Evolutionary conservation across 441 rosid species (phyloP).

Genomic region (Aquilaria agallochum): DNA sequence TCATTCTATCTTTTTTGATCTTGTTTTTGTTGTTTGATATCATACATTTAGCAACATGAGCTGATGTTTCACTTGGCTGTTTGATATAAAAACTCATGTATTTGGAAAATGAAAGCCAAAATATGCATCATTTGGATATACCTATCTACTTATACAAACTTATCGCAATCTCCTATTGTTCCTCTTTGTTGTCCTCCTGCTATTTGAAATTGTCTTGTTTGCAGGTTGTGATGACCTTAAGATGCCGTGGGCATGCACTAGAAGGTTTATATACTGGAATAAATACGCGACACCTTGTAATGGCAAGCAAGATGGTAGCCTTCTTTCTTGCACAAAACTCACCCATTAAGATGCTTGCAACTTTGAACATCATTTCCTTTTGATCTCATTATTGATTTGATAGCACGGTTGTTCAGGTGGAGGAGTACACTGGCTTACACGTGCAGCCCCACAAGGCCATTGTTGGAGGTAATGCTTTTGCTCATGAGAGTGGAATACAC

Average conservation of each 20-base stretch:
- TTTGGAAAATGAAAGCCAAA: no score
- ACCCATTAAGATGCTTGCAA: neutral
- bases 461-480: slow-evolving; percentile 93
- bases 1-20: no score
- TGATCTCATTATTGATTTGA: slow-evolving; percentile 9
- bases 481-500: slow-evolving; percentile 91
- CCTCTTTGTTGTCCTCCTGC: neutral
- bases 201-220: slow-evolving; percentile 2
- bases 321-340: neutral
- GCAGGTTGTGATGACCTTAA: slow-evolving; percentile 92
- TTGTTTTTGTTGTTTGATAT: no score
- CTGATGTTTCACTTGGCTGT: no score
- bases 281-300: slow-evolving; percentile 67
- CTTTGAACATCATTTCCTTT: neutral
- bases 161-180: no score
- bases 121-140: no score
- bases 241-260: slow-evolving; percentile 68
- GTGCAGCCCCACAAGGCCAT: slow-evolving; percentile 98
- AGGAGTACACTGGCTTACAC: slow-evolving; percentile 82
- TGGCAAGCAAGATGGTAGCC: slow-evolving; percentile 95
- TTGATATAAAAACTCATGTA: no score
- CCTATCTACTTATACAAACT: no score
- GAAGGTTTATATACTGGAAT: slow-evolving; percentile 88
- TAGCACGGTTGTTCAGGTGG: slow-evolving; percentile 58
- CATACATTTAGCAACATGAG: no score